Evolutionary conservation across 2,329 filamentous ascomycete species (phyloP), one percentile per base, ranked within the genome.

Genomic region (Tolypocladium endophyticum): DNA sequence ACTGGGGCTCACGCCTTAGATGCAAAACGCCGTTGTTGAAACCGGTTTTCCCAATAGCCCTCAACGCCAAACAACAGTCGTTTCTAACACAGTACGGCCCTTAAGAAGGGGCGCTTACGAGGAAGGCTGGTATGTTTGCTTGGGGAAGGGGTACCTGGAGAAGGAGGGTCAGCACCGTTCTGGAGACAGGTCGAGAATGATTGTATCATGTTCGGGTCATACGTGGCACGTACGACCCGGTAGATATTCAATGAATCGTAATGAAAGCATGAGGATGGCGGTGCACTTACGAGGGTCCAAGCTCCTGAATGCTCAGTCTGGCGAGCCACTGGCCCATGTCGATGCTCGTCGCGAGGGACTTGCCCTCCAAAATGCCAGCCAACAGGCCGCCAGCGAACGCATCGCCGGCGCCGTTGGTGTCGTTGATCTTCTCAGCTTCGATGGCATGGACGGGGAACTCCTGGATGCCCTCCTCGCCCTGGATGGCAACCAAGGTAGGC

Each of bases 291-390:
- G 92, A 94, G 77, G 93, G 92, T 69, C 94, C 94, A 68, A 97
- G 81, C 79, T 97, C 92, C 79, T 93, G 87, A 74, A 99, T 93
- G 81, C 92, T 94, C 70, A 96, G 81, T 71, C 88, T 88, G 56
- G 94, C 94, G 66, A 99, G 84, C 94, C 94, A 99, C 78, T 97
- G 92, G 65, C 94, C 94, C 83, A 94, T 90, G 74, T 97, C 89
- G 67, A 99, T 83, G 70, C 83, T 83, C 66, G 87, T 85, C 68
- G 89, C 87, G 57, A 99, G 81, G 59, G 85, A 73, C 80, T 94
- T 90, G 75, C 89, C 91, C 76, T 93, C 82, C 63, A 96, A 87
- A 64, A 97, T 81, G 71, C 92, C 94, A 58, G 94, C 94, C 60
- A 90, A 81, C 77, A 99, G 92, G 64, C 94, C 94, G 71, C 92